These are phyloP conservation scores for bread wheat (Triticum aestivum) DNA, from an alignment of 176 grass and related monocot species.

Conservation along the genomic window DNA sequence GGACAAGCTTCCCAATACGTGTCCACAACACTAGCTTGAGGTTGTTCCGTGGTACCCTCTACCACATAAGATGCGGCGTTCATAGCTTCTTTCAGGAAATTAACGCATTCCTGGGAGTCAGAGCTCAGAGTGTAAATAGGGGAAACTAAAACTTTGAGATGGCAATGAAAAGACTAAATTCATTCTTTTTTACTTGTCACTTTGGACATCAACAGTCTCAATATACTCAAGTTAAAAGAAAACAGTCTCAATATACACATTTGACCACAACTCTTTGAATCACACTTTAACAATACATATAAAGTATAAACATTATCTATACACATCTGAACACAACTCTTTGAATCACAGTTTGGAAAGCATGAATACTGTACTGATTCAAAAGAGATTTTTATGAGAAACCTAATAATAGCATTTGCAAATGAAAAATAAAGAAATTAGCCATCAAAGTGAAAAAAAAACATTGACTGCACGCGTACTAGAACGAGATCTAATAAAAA, in stretches of 20 bases:
- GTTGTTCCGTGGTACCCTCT: slow-evolving; percentile 30
- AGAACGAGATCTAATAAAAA: background rate
- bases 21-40: slow-evolving; percentile 37
- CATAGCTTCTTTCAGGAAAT: slow-evolving; percentile 63
- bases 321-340: background rate
- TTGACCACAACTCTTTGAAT: background rate
- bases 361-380: background rate
- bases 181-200: background rate
- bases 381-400: background rate
- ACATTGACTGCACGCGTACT: background rate
- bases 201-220: background rate
- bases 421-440: background rate
- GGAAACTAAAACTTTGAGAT: slow-evolving; percentile 3
- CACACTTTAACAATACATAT: background rate
- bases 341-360: background rate
- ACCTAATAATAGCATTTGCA: background rate
- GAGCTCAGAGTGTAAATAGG: slow-evolving; percentile 10
- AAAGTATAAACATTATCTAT: too few relatives aligned
- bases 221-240: background rate
- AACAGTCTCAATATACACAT: background rate
- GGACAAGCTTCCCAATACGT: slow-evolving; percentile 57
- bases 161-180: slow-evolving; percentile 5
- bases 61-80: slow-evolving; percentile 33
- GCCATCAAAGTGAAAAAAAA: background rate
- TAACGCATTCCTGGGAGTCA: slow-evolving; percentile 54